Evolutionary conservation across 2,329 filamentous ascomycete species (phyloP).

Genomic region (Hymenoscyphus linearis): DNA sequence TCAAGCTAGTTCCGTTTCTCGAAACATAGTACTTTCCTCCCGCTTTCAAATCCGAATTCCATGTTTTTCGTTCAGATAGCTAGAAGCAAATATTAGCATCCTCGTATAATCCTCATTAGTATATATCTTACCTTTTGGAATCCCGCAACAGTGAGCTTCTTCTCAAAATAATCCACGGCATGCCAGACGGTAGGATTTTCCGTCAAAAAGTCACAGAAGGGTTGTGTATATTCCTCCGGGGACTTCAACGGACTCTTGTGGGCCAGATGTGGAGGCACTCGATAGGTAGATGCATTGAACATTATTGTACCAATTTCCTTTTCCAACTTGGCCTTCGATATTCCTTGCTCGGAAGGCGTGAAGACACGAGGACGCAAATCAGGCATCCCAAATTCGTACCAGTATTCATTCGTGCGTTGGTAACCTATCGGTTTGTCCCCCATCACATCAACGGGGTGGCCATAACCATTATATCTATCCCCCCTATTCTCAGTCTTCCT

Average conservation of each 20-base stretch:
- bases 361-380: too few relatives aligned
- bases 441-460: background rate
- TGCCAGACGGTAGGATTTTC: constrained; percentile 94
- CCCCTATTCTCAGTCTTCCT: background rate
- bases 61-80: constrained; percentile 74
- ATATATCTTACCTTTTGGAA: constrained; percentile 58
- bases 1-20: constrained; percentile 78
- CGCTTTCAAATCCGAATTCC: constrained; percentile 64
- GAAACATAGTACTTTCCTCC: constrained; percentile 87
- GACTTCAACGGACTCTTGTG: constrained; percentile 15
- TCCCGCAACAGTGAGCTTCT: constrained; percentile 64
- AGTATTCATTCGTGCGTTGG: background rate
- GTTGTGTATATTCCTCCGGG: constrained; percentile 68
- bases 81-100: constrained; percentile 32
- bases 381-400: too few relatives aligned
- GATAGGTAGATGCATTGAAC: background rate
- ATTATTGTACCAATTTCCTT: too few relatives aligned
- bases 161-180: constrained; percentile 72
- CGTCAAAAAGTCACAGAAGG: constrained; percentile 82
- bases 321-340: too few relatives aligned
- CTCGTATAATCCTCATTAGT: background rate
- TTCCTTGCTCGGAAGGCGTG: too few relatives aligned
- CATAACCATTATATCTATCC: background rate
- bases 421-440: background rate
- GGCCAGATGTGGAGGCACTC: background rate